phyloP scores from a whole-genome alignment of 1,284 basidiomycete species.

The Rhodotorula sp. region DNA sequence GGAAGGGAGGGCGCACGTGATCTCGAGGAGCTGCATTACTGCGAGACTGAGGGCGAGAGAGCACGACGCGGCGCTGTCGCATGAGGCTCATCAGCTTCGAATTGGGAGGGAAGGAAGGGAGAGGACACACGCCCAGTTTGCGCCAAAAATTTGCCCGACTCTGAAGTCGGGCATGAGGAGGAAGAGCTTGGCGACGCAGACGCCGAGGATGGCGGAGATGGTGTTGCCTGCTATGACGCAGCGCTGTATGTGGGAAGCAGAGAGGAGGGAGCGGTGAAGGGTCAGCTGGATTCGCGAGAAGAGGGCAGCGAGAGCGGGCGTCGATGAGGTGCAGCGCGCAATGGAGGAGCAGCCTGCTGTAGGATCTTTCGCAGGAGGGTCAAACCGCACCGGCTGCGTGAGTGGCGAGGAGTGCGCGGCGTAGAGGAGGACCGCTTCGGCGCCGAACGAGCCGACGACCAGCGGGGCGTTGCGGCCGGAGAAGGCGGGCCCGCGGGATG shows the following conservation, averaged over 20 bases:
- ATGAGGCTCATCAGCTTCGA: neutral
- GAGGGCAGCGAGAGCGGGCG: neutral
- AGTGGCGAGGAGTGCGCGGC: constrained; percentile 42
- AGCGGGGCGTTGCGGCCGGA: constrained; percentile 23
- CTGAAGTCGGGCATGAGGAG: constrained; percentile 31
- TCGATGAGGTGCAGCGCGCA: neutral
- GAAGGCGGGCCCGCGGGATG: constrained; percentile 17
- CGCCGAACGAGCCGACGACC: constrained; percentile 43
- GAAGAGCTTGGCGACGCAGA: constrained; percentile 44
- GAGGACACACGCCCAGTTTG: constrained; percentile 40
- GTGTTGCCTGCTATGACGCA: constrained; percentile 47
- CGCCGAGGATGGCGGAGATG: constrained; percentile 43
- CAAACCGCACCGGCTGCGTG: constrained; percentile 37
- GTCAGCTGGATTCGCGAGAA: no score
- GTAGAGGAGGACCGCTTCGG: constrained; percentile 47
- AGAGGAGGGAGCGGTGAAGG: neutral
- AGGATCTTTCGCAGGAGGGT: no score
- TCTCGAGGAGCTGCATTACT: constrained; percentile 46
- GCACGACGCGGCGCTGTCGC: constrained; percentile 20
- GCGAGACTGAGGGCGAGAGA: constrained; percentile 36
- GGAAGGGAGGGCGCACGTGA: constrained; percentile 21
- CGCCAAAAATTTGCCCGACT: constrained; percentile 36
- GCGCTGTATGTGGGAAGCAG: constrained; percentile 13
- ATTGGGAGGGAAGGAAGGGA: neutral
- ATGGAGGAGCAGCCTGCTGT: no score